These are phyloP conservation scores for Teratosphaeria pseudoeucalypti DNA, from an alignment of 2,329 filamentous ascomycete species.

Conservation along the genomic window DNA sequence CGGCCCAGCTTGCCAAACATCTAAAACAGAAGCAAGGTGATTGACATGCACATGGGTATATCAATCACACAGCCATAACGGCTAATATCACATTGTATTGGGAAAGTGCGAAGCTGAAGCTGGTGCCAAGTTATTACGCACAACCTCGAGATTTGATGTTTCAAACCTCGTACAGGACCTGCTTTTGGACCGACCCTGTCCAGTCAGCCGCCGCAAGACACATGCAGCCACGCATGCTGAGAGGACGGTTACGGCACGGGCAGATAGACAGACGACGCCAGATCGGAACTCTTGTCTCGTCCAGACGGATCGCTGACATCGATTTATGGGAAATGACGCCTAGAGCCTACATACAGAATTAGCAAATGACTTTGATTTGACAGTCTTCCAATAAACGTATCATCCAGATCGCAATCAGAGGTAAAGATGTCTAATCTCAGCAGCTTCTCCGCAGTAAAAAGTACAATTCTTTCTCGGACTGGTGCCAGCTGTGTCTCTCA, in stretches of 20 bases:
- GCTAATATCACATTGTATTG: too few species aligned
- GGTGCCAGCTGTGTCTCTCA: conserved; percentile 55
- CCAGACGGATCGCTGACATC: background rate
- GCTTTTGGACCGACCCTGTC: too few species aligned
- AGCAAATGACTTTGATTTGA: background rate
- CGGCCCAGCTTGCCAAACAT: background rate
- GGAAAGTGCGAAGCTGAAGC: too few species aligned
- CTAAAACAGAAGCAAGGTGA: background rate
- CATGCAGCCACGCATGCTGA: too few species aligned
- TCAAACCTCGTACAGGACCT: too few species aligned
- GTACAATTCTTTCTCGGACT: conserved; percentile 54
- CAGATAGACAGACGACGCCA: too few species aligned
- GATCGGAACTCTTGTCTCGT: background rate
- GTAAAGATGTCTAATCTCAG: background rate
- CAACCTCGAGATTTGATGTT: too few species aligned
- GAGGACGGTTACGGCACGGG: too few species aligned
- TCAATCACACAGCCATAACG: too few species aligned
- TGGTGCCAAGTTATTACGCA: too few species aligned
- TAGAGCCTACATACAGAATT: background rate
- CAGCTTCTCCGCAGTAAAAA: conserved; percentile 52
- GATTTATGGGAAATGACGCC: background rate
- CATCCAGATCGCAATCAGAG: background rate
- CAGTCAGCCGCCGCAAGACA: too few species aligned
- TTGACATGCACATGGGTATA: background rate
- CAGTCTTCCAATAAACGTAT: too few species aligned